Evolutionary conservation across 305 asterid species (phyloP), one percentile per base, ranked within the genome.

Genomic region (Plantago lanceolata): DNA sequence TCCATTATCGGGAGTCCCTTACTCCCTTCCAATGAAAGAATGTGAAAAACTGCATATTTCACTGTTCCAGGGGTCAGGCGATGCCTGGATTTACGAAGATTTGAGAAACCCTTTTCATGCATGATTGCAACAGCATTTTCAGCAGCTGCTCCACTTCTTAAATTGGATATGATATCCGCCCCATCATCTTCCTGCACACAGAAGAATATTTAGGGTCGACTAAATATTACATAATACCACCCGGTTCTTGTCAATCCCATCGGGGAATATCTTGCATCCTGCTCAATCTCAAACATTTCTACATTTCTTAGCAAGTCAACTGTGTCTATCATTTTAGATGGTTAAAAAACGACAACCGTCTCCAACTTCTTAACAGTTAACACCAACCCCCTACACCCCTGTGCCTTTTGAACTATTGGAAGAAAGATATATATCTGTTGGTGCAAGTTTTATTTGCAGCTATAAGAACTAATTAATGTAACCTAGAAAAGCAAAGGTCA

Each of bases 51-150:
- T 13, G 96, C 96, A 57, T 68, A 91, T 75, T 91, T 91, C 47
- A 91, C 98, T 2, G 98, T 88, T 70, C 96, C 96, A 56, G 98
- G 98, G 29, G 96, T 91, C 79, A 91, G 71, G 14, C 92, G 85
- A 71, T 91, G 98, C 81, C 87, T 78, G 59, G 98, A 88, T 75
- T 79, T 85, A 59, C 96, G 81, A 50, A 79, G 81, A 72, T 77
- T 85, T 61, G 97, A 80, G 52, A 84, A 73, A 64, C 95, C 98
- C 66, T 88, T 83, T 79, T 88, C 85, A 70, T 79, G 90, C 98
- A 91, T 83, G 60, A 81, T 79, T 70, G 92, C 87, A 75, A 83
- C 78, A 57, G 98, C 96, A 78, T 88, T 83, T 72, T 77, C 90
- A 64, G 92, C 98, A 45, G 98, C 95, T 68, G 72, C 81, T 56